Evolutionary conservation across 257 asterid species (phyloP), one percentile per base, ranked within the genome.

Genomic region (Nicotiana sylvestris): DNA sequence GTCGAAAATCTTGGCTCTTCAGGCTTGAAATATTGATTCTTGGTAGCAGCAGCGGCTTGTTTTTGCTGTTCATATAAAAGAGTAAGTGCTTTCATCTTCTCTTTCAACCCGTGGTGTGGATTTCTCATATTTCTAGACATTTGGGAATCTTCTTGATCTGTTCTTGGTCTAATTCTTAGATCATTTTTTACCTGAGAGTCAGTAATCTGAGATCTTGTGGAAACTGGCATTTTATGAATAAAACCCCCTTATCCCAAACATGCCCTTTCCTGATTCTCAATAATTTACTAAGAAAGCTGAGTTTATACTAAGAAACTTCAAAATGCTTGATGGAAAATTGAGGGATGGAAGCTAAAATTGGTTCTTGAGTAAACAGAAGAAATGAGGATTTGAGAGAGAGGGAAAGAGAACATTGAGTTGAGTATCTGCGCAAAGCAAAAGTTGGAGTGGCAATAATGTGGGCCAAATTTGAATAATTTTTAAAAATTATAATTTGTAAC

Each of bases 31-130:
- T 81, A n/a, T 61, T 85, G 88, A 83, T 87, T 85, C 85, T 85
- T 87, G 82, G 78, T 21, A 62, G 77, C 85, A 32, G 39, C 83
- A 33, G 87, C 70, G 5, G 86, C 87, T 81, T 83, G 87, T 69
- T 90, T 90, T 81, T 91, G 95, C 89, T 91, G 95, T 79, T 91
- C 93, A 69, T 91, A 91, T 61, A 88, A 81, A 64, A 87, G 88
- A 72, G 92, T 91, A 53, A 91, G 51, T 3, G 88, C 90, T 83
- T 85, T 90, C 95, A 91, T 87, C 89, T 91, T 90, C 85, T 90
- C 95, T 81, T 88, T 91, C 35, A 91, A 87, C 12, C 93, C 93
- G 82, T 90, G 91, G 77, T 91, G 92, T 18, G 92, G 95, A 82
- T 89, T 90, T 66, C 91, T 86, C 81, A 77, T 51, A 33, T 79